These are phyloP conservation scores for Arthroderma uncinatum DNA, from an alignment of 2,329 filamentous ascomycete species.

Conservation along the genomic window DNA sequence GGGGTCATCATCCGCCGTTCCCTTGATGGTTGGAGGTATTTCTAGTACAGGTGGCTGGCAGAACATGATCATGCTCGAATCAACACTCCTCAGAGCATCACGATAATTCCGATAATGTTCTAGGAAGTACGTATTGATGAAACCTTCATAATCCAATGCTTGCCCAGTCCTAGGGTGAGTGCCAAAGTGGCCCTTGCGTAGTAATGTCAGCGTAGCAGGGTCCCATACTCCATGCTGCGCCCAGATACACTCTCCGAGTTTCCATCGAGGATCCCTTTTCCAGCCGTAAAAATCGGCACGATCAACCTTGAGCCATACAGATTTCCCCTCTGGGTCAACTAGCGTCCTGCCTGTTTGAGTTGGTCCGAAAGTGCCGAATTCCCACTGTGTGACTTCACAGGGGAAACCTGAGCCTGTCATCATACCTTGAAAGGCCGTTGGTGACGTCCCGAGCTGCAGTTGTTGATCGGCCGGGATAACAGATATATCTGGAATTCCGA, in stretches of 20 bases:
- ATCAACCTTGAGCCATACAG: constrained; percentile 69
- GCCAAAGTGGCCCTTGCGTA: constrained; percentile 80
- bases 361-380: constrained; percentile 84
- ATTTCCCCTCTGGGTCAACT: constrained; percentile 76
- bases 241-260: constrained; percentile 89
- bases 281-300: constrained; percentile 89
- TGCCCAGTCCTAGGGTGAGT: constrained; percentile 65
- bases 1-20: constrained; percentile 74
- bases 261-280: constrained; percentile 80
- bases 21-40: constrained; percentile 78
- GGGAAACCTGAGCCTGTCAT: constrained; percentile 82
- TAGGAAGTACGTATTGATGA: constrained; percentile 88
- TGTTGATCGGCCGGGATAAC: constrained; percentile 77
- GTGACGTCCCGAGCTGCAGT: constrained; percentile 81
- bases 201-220: constrained; percentile 59
- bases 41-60: constrained; percentile 89
- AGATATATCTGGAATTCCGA: constrained; percentile 71
- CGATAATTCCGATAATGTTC: constrained; percentile 67
- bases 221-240: constrained; percentile 97
- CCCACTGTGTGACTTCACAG: constrained; percentile 83
- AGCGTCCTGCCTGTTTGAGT: constrained; percentile 75
- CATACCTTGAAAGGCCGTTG: constrained; percentile 89
- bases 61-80: constrained; percentile 73
- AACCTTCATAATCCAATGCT: constrained; percentile 66
- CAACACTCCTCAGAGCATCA: constrained; percentile 61